Evolutionary conservation across 106 monocot species (phyloP).

Genomic region (Dendrobium officinale): DNA sequence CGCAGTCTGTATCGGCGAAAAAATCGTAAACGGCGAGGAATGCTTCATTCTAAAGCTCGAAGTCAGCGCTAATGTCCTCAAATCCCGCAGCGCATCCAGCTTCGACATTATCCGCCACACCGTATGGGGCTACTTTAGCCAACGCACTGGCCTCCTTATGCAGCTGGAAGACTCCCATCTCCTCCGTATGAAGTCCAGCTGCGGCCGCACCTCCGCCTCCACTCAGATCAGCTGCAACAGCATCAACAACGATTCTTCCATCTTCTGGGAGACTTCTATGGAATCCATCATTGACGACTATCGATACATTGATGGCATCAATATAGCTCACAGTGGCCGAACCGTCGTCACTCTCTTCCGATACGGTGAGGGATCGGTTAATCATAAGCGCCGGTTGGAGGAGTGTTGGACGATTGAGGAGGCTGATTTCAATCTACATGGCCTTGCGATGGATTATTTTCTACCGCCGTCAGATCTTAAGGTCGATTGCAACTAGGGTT

Average conservation of each 20-base stretch:
- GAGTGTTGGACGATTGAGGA: slow-evolving; percentile 82
- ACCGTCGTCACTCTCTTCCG: slow-evolving; percentile 59
- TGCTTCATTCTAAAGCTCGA: slow-evolving; percentile 96
- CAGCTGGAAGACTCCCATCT: slow-evolving; percentile 88
- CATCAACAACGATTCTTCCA: slow-evolving; percentile 30
- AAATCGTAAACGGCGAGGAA: slow-evolving; percentile 63
- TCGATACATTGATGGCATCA: slow-evolving; percentile 71
- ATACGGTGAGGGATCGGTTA: slow-evolving; percentile 75
- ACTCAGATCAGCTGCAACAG: background rate
- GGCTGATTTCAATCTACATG: slow-evolving; percentile 74
- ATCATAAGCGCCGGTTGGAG: slow-evolving; percentile 86
- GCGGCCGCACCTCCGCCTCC: slow-evolving; percentile 6
- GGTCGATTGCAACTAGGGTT: slow-evolving; percentile 27
- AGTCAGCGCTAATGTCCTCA: slow-evolving; percentile 40
- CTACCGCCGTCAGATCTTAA: slow-evolving; percentile 67
- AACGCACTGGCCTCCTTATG: slow-evolving; percentile 71
- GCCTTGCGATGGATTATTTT: slow-evolving; percentile 69
- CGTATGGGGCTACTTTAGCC: slow-evolving; percentile 93
- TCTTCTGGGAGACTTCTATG: slow-evolving; percentile 85
- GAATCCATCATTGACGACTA: slow-evolving; percentile 68
- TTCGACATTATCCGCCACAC: slow-evolving; percentile 67
- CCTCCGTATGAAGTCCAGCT: slow-evolving; percentile 54
- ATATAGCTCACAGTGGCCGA: slow-evolving; percentile 63
- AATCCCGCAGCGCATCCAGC: slow-evolving; percentile 33
- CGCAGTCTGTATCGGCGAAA: slow-evolving; percentile 86